A percentile compares a stretch with the other conserved stretches of the same genome.
Evolutionary conservation across 768 basidiomycete genomes (phyloP).

Genomic region (Pulveroboletus sp.): DNA sequence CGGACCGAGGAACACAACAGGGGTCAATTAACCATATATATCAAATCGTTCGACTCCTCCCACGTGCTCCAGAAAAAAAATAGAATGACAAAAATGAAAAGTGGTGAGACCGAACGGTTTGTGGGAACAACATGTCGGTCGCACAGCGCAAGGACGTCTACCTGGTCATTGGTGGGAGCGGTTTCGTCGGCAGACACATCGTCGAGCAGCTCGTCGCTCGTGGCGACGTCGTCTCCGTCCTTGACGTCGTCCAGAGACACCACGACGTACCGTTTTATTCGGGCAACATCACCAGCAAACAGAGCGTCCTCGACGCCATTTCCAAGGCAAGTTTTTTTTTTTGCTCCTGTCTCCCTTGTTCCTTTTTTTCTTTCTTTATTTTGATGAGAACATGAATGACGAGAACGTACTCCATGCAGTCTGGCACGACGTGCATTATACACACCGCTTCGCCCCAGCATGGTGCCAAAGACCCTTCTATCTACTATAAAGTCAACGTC

Average conservation of each 20-base stretch:
- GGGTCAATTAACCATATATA: constrained; percentile 10
- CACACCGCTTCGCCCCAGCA: constrained; percentile 89
- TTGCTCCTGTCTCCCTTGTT: too few relatives aligned
- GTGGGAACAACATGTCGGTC: constrained; percentile 11
- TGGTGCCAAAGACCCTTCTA: constrained; percentile 56
- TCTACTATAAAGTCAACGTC: constrained; percentile 93
- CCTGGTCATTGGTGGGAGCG: constrained; percentile 91
- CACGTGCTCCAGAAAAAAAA: constrained; percentile 10
- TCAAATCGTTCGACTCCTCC: not conserved
- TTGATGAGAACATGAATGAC: not conserved
- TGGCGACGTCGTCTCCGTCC: constrained; percentile 75
- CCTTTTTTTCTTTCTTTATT: not conserved
- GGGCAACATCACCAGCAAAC: constrained; percentile 81
- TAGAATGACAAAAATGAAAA: not conserved
- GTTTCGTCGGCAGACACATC: constrained; percentile 88
- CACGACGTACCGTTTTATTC: constrained; percentile 84
- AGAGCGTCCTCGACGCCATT: constrained; percentile 66
- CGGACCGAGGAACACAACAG: not conserved
- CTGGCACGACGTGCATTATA: constrained; percentile 84
- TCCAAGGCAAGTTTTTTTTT: constrained; percentile 49
- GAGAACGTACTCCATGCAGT: constrained; percentile 35
- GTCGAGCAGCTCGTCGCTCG: constrained; percentile 79
- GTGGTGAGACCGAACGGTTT: not conserved
- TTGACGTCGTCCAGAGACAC: constrained; percentile 91
- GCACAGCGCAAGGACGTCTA: constrained; percentile 56